Percentiles rank a stretch among this genome's conserved stretches.
Conservation (phyloP, 2,329 filamentous ascomycete genomes). For the Claviceps lovelessii region DNA sequence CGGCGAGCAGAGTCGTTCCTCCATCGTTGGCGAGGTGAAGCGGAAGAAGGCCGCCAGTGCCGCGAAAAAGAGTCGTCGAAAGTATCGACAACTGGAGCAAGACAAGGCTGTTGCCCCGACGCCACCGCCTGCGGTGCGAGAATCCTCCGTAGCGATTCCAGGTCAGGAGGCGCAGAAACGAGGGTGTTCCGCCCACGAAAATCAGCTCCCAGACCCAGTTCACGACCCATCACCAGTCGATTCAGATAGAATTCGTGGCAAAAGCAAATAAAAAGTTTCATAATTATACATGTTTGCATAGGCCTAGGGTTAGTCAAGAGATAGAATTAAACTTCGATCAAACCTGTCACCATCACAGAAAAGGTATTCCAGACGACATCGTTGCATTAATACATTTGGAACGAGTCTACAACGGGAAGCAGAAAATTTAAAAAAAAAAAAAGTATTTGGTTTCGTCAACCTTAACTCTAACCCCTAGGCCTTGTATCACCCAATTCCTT, state of each 20-base stretch:
- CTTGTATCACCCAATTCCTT: slow-evolving; percentile 34
- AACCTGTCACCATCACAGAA: background rate
- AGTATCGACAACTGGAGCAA: slow-evolving; percentile 52
- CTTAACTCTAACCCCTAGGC: slow-evolving; percentile 36
- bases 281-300: background rate
- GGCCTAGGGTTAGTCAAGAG: background rate
- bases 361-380: background rate
- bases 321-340: too few species aligned
- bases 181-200: background rate
- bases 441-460: slow-evolving; percentile 44
- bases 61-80: slow-evolving; percentile 68
- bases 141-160: background rate
- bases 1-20: slow-evolving; percentile 53
- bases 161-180: background rate
- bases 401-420: slow-evolving; percentile 23
- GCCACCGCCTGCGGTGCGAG: background rate
- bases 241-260: background rate
- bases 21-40: slow-evolving; percentile 48
- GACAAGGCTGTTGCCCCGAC: slow-evolving; percentile 21
- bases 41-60: slow-evolving; percentile 60
- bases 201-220: background rate
- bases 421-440: slow-evolving; percentile 18
- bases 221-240: background rate
- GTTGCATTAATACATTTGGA: slow-evolving; percentile 8
- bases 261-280: background rate